These are phyloP conservation scores for Coniochaeta sp. DNA, from an alignment of 2,329 filamentous ascomycete genomes.

Conservation along the genomic window DNA sequence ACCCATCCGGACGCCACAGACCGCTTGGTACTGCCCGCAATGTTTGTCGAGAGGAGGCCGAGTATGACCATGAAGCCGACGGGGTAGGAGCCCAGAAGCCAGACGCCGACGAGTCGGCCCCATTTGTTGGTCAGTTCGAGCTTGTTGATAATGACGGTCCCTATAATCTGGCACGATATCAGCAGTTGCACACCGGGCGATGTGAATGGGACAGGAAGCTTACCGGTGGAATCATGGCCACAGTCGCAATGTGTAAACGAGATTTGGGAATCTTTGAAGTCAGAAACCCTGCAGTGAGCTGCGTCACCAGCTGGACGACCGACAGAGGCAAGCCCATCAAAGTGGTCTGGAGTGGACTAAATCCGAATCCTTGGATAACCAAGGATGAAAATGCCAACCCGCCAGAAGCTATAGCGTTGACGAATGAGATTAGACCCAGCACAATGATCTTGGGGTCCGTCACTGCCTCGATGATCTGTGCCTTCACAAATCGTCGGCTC, in stretches of 20 bases:
- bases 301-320: slow-evolving; percentile 14
- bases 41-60: slow-evolving; percentile 61
- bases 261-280: slow-evolving; percentile 14
- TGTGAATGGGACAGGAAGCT: neutral
- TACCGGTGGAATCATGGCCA: slow-evolving; percentile 22
- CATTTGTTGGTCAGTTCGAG: slow-evolving; percentile 50
- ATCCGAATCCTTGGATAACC: slow-evolving; percentile 18
- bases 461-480: slow-evolving; percentile 43
- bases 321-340: slow-evolving; percentile 17
- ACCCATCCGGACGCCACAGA: slow-evolving; percentile 36
- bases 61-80: slow-evolving; percentile 63
- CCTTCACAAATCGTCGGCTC: slow-evolving; percentile 40
- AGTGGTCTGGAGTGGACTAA: slow-evolving; percentile 14
- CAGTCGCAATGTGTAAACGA: slow-evolving; percentile 19
- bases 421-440: slow-evolving; percentile 24
- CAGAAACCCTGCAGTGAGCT: slow-evolving; percentile 13
- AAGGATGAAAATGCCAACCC: slow-evolving; percentile 17
- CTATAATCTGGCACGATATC: slow-evolving; percentile 16
- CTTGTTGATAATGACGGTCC: slow-evolving; percentile 55
- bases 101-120: slow-evolving; percentile 22
- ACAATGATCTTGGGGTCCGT: slow-evolving; percentile 55
- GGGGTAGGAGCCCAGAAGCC: slow-evolving; percentile 60
- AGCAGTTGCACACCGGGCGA: too few species aligned
- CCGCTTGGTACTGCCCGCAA: slow-evolving; percentile 70
- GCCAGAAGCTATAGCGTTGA: slow-evolving; percentile 17